phyloP scores from a whole-genome alignment of 208 protist species.

The Phytomonas sp. region DNA sequence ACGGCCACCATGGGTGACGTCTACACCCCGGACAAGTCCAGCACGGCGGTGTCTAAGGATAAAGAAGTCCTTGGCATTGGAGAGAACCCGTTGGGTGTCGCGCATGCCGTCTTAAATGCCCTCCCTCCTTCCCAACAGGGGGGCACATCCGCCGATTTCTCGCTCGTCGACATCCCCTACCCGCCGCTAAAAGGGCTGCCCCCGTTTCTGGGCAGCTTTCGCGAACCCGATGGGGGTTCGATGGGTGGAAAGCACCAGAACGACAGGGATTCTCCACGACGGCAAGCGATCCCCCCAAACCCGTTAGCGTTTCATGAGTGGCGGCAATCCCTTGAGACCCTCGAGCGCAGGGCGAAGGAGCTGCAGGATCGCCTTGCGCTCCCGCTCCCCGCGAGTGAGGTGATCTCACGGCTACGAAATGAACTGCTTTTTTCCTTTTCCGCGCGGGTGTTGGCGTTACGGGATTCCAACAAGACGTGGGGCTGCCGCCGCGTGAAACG shows the following conservation, averaged over 20 bases:
- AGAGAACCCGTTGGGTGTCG: not conserved
- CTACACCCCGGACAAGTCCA: not conserved
- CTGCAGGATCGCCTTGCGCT: slow-evolving; percentile 36
- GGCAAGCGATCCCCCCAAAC: too few species aligned
- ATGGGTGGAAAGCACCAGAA: not conserved
- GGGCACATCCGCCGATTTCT: not conserved
- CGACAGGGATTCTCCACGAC: too few species aligned
- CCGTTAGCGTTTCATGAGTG: not conserved
- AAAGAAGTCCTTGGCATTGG: not conserved
- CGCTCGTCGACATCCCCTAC: not conserved
- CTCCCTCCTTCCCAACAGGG: not conserved
- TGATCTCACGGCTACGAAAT: slow-evolving; percentile 66
- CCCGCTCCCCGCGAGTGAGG: slow-evolving; percentile 23
- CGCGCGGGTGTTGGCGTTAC: slow-evolving; percentile 58
- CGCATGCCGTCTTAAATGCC: not conserved
- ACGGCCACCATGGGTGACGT: not conserved
- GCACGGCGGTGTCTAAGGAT: not conserved
- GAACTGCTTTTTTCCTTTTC: slow-evolving; percentile 73
- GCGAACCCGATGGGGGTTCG: not conserved
- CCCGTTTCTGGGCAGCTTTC: not conserved
- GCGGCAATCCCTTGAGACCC: not conserved
- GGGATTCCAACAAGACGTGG: slow-evolving; percentile 13
- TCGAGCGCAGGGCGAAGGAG: not conserved
- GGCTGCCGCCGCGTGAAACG: not conserved
- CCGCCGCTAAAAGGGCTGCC: not conserved